These are phyloP conservation scores for Trypanosoma melophagium DNA, from an alignment of 208 protist genomes.

Conservation along the genomic window DNA sequence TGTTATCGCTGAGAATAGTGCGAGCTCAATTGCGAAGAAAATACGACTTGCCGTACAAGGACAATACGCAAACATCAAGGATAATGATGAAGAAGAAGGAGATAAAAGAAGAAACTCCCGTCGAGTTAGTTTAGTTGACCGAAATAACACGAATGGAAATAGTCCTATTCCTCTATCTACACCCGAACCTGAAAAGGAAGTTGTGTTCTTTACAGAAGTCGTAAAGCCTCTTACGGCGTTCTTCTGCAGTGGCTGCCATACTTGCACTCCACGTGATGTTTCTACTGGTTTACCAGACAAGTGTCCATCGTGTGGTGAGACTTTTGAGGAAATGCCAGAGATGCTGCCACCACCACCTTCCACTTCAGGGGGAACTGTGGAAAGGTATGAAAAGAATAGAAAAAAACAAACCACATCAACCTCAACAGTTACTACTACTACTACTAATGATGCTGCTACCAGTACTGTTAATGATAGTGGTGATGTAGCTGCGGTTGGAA, in stretches of 20 bases:
- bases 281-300: constrained; percentile 16
- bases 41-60: constrained; percentile 17
- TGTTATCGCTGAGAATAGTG: constrained; percentile 26
- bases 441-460: too few species aligned
- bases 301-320: constrained; percentile 16
- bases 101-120: neutral
- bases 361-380: neutral
- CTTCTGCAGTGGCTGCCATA: constrained; percentile 22
- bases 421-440: neutral
- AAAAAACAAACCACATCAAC: neutral
- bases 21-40: constrained; percentile 12
- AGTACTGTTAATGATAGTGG: too few species aligned
- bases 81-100: neutral
- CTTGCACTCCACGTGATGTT: constrained; percentile 23
- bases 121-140: neutral
- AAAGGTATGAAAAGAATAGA: neutral
- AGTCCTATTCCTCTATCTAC: neutral
- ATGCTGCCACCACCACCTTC: neutral
- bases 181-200: too few species aligned
- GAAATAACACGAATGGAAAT: neutral
- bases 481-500: neutral
- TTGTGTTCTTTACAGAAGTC: neutral
- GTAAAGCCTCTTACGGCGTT: constrained; percentile 15
- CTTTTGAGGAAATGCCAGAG: constrained; percentile 13
- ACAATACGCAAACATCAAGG: neutral